A percentile compares a stretch with the other conserved stretches of the same genome.
phyloP scores from a whole-genome alignment of 768 basidiomycete species.

The Russula dissimulans region DNA sequence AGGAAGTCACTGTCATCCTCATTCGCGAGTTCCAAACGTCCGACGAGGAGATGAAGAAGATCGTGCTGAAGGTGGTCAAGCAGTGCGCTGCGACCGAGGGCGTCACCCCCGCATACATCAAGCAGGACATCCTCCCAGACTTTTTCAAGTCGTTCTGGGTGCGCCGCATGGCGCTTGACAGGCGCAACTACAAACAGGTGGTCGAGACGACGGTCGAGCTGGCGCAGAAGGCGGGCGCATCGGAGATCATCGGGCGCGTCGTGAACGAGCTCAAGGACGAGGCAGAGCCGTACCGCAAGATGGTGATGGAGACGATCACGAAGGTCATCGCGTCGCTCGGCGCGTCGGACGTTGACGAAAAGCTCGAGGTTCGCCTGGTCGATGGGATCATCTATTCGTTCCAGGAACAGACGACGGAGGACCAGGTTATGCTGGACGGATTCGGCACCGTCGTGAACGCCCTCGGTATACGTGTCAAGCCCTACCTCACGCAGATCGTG shows the following conservation, averaged over 20 bases:
- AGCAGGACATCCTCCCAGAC: constrained; percentile 95
- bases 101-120: constrained; percentile 92
- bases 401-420: constrained; percentile 99
- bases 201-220: constrained; percentile 99
- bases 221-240: constrained; percentile 92
- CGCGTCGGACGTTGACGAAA: constrained; percentile 96
- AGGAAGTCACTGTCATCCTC: constrained; percentile 93
- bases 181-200: constrained; percentile 92
- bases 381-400: constrained; percentile 99
- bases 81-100: constrained; percentile 98
- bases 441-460: constrained; percentile 98
- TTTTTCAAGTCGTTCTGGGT: constrained; percentile 99
- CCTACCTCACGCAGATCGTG: constrained; percentile 96
- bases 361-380: constrained; percentile 86
- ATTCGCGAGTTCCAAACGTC: constrained; percentile 99
- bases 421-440: constrained; percentile 98
- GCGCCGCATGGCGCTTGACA: constrained; percentile 92
- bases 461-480: constrained; percentile 91
- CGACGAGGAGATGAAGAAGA: constrained; percentile 99
- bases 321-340: constrained; percentile 90
- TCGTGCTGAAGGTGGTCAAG: constrained; percentile 97
- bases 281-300: constrained; percentile 89
- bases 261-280: constrained; percentile 89
- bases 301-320: constrained; percentile 99
- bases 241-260: constrained; percentile 86